Evolutionary conservation across 257 asterid species (phyloP).

Genomic region (Forsythia suspensa): DNA sequence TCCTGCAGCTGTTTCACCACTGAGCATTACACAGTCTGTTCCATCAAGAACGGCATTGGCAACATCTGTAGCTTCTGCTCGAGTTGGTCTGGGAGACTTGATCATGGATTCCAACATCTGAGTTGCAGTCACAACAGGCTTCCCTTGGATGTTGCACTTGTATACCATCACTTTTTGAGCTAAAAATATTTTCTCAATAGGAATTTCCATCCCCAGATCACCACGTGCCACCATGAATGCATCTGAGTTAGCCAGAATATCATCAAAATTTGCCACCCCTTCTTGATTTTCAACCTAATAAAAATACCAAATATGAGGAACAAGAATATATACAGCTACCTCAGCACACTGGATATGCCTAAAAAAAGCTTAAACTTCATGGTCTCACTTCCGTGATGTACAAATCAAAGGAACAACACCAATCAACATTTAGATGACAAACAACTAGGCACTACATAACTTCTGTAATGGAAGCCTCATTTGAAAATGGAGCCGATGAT

Average conservation of each 20-base stretch:
- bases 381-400: neutral
- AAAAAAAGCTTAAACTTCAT: neutral
- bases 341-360: neutral
- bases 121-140: constrained; percentile 91
- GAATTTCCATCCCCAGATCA: constrained; percentile 90
- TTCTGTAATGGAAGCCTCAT: neutral
- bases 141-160: constrained; percentile 90
- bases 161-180: constrained; percentile 91
- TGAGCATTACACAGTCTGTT: constrained; percentile 90
- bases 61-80: constrained; percentile 93
- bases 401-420: neutral
- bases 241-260: constrained; percentile 75
- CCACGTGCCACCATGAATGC: constrained; percentile 97
- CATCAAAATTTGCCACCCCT: constrained; percentile 91
- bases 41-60: constrained; percentile 93
- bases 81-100: constrained; percentile 88
- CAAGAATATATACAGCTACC: constrained; percentile 3
- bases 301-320: constrained; percentile 1
- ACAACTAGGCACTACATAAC: neutral
- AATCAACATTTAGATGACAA: neutral
- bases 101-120: constrained; percentile 95
- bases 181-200: constrained; percentile 81
- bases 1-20: constrained; percentile 96
- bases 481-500: neutral
- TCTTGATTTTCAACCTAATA: constrained; percentile 85